phyloP scores from a whole-genome alignment of 2,329 filamentous ascomycete genomes.

The Aspergillus costaricaensis region DNA sequence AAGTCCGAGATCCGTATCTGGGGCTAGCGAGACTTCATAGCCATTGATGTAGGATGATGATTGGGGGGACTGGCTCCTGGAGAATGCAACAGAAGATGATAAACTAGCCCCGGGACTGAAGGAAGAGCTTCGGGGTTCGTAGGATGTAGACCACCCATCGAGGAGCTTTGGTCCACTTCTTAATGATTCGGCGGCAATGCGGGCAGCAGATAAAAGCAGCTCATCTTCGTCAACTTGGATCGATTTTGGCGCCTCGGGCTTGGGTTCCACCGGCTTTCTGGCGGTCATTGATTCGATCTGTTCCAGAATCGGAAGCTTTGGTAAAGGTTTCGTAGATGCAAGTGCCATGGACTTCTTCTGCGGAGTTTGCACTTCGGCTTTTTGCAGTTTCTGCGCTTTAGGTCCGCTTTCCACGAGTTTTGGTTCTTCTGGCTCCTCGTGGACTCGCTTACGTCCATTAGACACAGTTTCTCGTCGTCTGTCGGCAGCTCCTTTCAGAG shows the following conservation, averaged over 20 bases:
- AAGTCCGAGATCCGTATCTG: slow-evolving; percentile 39
- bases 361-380: slow-evolving; percentile 19
- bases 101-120: slow-evolving; percentile 31
- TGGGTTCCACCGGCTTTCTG: slow-evolving; percentile 25
- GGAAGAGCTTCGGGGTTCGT: slow-evolving; percentile 28
- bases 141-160: slow-evolving; percentile 26
- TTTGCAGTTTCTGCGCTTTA: slow-evolving; percentile 30
- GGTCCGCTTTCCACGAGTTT: slow-evolving; percentile 15
- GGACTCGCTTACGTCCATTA: slow-evolving; percentile 31
- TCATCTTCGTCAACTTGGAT: slow-evolving; percentile 45
- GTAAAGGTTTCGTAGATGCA: slow-evolving; percentile 34
- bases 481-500: slow-evolving; percentile 26
- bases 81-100: slow-evolving; percentile 26
- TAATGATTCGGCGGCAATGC: slow-evolving; percentile 44
- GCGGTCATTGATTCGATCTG: slow-evolving; percentile 30
- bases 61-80: slow-evolving; percentile 34
- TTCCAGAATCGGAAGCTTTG: slow-evolving; percentile 40
- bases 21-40: slow-evolving; percentile 45
- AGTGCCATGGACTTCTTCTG: slow-evolving; percentile 32
- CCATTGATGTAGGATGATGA: slow-evolving; percentile 35
- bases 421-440: slow-evolving; percentile 24
- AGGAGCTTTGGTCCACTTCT: slow-evolving; percentile 39
- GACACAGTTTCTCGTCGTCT: slow-evolving; percentile 25
- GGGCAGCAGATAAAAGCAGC: slow-evolving; percentile 43
- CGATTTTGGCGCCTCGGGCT: slow-evolving; percentile 24